Evolutionary conservation across 1,139 yeast genomes (phyloP), one percentile per base, ranked within the genome.

Genomic region (Pichia sp.): DNA sequence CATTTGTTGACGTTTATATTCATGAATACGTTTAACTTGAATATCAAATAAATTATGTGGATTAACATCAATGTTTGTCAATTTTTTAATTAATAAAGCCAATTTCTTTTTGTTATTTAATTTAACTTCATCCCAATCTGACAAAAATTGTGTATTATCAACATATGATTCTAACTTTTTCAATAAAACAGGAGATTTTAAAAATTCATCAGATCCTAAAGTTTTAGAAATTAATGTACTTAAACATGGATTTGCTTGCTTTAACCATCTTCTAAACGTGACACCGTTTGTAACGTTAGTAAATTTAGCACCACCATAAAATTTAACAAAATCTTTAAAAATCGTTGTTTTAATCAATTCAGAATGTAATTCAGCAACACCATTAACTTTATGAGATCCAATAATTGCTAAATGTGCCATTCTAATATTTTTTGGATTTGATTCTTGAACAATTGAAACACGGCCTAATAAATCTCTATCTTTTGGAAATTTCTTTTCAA

Each of bases 211-310:
- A 58, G 83, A 81, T 44, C 91, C 83, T 53, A 90, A 75, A 61
- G 82, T 83, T 52, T 82, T 78, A 45, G 88, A 77, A 65, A 90
- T 91, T 60, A 91, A 76, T 27, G 72, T 74, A 29, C 95, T 80
- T 64, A 90, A 75, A 60, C 75, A 75, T 19, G 97, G 97, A 69
- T 90, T 91, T 48, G 96, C 96, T 72, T 90, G 96, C 68, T 83
- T 83, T 67, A 90, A 78, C 98, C 98, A 90, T 73, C 97, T 84
- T 75, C 98, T 83, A 61, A 97, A 97, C 6, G 97, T 91, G 64
- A 90, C 83, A 72, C 97, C 97, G 69, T 91, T 91, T 50, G 98
- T 90, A 55, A 90, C 96, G 65, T 90, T 90, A 55, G 88, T 87
- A 69, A 90, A 90, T 70, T 87, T 87, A 58, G 87, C 88, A 36